Percentiles rank a stretch among this genome's conserved stretches.
Conservation (phyloP, 2,329 filamentous ascomycete species). For the Rosellinia necatrix region DNA sequence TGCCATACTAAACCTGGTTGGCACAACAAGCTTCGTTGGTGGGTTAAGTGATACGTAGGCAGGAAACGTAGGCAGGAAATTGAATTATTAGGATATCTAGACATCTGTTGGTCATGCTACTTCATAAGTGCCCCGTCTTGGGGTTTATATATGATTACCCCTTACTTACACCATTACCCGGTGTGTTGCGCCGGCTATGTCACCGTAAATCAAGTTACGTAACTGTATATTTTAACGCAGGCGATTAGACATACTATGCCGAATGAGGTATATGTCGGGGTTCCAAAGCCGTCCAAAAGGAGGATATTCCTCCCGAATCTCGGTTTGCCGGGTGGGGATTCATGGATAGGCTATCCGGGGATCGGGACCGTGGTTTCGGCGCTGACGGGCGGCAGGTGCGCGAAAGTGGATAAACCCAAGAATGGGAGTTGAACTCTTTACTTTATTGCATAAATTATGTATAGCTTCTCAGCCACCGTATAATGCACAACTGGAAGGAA, state of each 20-base stretch:
- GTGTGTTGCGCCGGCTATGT: background rate
- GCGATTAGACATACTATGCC: background rate
- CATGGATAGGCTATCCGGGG: constrained; percentile 9
- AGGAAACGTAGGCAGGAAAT: background rate
- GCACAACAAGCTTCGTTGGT: background rate
- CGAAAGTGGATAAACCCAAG: too few relatives aligned
- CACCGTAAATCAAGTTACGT: background rate
- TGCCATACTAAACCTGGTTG: constrained; percentile 41
- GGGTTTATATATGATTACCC: background rate
- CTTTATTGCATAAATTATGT: too few relatives aligned
- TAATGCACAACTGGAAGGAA: too few relatives aligned
- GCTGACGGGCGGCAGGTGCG: too few relatives aligned
- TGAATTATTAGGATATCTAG: background rate
- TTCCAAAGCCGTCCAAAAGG: background rate
- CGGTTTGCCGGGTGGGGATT: background rate
- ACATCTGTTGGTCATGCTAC: background rate
- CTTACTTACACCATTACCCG: background rate
- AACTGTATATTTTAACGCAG: background rate
- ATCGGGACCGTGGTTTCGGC: background rate
- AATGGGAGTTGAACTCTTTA: too few relatives aligned
- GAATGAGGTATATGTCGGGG: background rate
- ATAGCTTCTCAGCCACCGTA: too few relatives aligned
- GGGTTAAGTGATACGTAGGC: background rate
- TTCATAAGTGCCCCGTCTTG: background rate
- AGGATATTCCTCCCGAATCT: background rate